Conservation (phyloP, 2,329 filamentous ascomycete genomes). For the Cercospora janseana region DNA sequence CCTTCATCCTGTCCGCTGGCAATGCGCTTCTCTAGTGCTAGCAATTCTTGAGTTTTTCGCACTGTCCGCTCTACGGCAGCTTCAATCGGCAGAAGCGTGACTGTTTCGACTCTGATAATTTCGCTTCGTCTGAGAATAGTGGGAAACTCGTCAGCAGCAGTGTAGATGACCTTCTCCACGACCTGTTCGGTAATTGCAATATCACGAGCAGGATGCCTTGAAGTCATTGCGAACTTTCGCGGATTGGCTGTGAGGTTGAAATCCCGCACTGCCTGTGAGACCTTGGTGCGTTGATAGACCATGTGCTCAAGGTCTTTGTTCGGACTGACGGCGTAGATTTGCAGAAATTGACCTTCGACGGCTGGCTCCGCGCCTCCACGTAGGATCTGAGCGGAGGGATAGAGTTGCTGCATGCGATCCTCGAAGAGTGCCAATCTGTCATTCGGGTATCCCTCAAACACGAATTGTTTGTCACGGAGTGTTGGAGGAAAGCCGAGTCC, state of each 20-base stretch:
- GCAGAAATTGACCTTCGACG: conserved; percentile 85
- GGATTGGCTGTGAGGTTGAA: conserved; percentile 77
- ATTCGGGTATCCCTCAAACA: conserved; percentile 77
- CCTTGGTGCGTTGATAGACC: conserved; percentile 83
- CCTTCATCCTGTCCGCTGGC: conserved; percentile 57
- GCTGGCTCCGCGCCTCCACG: conserved; percentile 66
- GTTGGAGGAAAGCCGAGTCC: conserved; percentile 81
- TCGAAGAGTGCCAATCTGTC: conserved; percentile 81
- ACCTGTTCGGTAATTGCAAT: conserved; percentile 67
- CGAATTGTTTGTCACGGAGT: conserved; percentile 84
- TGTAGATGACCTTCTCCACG: conserved; percentile 81
- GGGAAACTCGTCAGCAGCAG: conserved; percentile 81
- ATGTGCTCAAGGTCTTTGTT: conserved; percentile 79
- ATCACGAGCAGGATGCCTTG: conserved; percentile 63
- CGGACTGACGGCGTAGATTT: conserved; percentile 75
- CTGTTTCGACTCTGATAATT: conserved; percentile 66
- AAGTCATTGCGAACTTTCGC: conserved; percentile 74
- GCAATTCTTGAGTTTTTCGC: conserved; percentile 85
- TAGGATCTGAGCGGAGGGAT: conserved; percentile 80
- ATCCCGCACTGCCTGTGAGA: conserved; percentile 79
- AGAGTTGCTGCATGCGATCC: conserved; percentile 87
- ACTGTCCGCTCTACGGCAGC: conserved; percentile 88
- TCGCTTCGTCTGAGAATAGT: conserved; percentile 88
- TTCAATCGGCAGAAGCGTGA: conserved; percentile 71
- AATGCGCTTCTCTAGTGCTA: conserved; percentile 70